Percentiles rank a stretch among this genome's conserved stretches.
Evolutionary conservation across 306 rosid species (phyloP).

Genomic region (Aeschynomene evenia): DNA sequence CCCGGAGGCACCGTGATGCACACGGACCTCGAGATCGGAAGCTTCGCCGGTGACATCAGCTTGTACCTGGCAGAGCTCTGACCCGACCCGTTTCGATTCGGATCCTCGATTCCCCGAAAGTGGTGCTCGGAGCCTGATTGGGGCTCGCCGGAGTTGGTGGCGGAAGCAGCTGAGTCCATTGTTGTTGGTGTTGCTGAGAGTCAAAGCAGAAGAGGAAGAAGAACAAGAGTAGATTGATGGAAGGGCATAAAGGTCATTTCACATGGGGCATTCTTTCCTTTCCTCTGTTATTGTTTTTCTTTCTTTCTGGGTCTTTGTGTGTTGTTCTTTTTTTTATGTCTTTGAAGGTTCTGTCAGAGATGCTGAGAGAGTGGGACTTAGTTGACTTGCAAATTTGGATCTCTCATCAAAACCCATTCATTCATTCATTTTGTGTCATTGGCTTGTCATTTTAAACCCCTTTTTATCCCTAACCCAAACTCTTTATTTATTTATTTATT

Average conservation of each 20-base stretch:
- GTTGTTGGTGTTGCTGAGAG: neutral
- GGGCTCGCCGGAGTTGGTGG: conserved; percentile 23
- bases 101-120: conserved; percentile 32
- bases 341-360: conserved; percentile 35
- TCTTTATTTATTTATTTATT: neutral
- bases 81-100: conserved; percentile 32
- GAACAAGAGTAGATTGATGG: neutral
- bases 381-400: conserved; percentile 57
- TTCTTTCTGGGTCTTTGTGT: neutral
- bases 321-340: neutral
- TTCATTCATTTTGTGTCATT: conserved; percentile 28
- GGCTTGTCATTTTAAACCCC: conserved; percentile 48
- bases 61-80: conserved; percentile 69
- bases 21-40: conserved; percentile 94
- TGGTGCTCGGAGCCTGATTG: conserved; percentile 28
- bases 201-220: conserved; percentile 9
- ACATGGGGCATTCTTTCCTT: neutral
- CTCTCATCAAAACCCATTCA: conserved; percentile 17
- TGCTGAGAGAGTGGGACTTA: conserved; percentile 34
- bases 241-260: conserved; percentile 59
- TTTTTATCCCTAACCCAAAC: neutral
- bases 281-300: neutral
- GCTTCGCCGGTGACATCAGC: conserved; percentile 90
- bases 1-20: conserved; percentile 83
- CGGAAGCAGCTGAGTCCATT: conserved; percentile 46